These are phyloP conservation scores for Venturia carpophila DNA, from an alignment of 2,329 filamentous ascomycete genomes.

Conservation along the genomic window DNA sequence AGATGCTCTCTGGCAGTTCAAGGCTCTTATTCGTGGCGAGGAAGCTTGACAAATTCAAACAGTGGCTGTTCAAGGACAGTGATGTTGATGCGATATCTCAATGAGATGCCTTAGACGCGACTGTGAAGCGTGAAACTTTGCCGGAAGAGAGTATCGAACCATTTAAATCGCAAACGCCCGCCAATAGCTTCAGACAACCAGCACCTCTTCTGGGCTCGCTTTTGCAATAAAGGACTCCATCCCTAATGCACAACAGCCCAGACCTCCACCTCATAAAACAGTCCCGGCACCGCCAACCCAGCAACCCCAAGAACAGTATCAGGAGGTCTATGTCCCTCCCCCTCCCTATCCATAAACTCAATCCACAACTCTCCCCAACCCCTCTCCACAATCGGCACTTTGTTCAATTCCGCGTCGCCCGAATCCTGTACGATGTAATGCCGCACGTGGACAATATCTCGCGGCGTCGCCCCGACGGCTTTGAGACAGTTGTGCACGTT, in stretches of 20 bases:
- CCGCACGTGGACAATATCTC: constrained; percentile 30
- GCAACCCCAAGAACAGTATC: constrained; percentile 32
- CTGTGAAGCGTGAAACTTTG: not conserved
- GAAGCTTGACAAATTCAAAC: not conserved
- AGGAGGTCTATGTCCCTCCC: constrained; percentile 29
- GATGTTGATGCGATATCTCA: not conserved
- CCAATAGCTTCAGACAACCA: not conserved
- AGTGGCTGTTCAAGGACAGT: not conserved
- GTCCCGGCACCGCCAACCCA: constrained; percentile 26
- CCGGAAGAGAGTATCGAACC: too few relatives aligned
- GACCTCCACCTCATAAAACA: constrained; percentile 31
- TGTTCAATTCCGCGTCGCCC: constrained; percentile 23
- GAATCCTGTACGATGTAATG: constrained; percentile 32
- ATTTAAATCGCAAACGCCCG: too few relatives aligned
- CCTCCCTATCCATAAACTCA: constrained; percentile 30
- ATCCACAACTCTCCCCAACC: constrained; percentile 31
- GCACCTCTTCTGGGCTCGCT: not conserved
- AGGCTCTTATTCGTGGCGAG: not conserved
- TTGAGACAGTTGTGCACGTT: constrained; percentile 26
- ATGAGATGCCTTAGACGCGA: not conserved
- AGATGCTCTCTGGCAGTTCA: not conserved
- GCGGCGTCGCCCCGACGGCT: constrained; percentile 28
- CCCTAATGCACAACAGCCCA: constrained; percentile 26
- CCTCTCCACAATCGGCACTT: constrained; percentile 20
- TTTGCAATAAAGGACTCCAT: not conserved